Evolutionary conservation across 495 filamentous ascomycete genomes (phyloP), one percentile per base, ranked within the genome.

Genomic region (Xylaria curta): DNA sequence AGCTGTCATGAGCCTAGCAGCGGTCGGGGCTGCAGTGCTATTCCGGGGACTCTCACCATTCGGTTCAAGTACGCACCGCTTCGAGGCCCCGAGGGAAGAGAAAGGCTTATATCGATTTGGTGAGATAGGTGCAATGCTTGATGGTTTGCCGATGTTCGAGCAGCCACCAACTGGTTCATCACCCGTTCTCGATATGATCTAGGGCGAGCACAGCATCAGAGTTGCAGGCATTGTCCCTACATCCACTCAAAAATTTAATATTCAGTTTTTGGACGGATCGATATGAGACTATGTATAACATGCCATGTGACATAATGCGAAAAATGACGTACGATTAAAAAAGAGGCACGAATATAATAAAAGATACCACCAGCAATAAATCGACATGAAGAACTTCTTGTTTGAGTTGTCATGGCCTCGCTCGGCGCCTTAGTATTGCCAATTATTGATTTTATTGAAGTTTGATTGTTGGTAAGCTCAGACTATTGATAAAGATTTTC

Each of bases 31-130:
- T 21, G 77, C 76, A 42, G 70, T 71, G 17, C 40, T 79, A 13
- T 78, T 77, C 61, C 69, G 72, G 9, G 70, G 70, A 28, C 38
- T 80, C 28, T 66, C 74, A 19, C 73, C 77, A 19, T 78, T 82
- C 26, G 83, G 83, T 10, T 77, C 78, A 12, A 70, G 64, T 4
- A 72, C 79, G 19, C 81, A 84, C 56, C 69, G 77, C 7, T 85
- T 82, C 70, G 70, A 81, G 56, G 65, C 67, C 15, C 21, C 54
- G 6, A 72, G 53, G 51, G 64, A 68, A 47, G 38, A 33, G 4
- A 72, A 69, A 3, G 72, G 76, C 8, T 68, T 85, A 8, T 71
- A 74, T 66, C 75, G 74, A 56, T 76, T 82, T 47, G 81, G 83
- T 2, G 79, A 78, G 13, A 75, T 80, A 12, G 80, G 83, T 1